Conservation (phyloP, 306 rosid genomes). For the Dryas drummondii region DNA sequence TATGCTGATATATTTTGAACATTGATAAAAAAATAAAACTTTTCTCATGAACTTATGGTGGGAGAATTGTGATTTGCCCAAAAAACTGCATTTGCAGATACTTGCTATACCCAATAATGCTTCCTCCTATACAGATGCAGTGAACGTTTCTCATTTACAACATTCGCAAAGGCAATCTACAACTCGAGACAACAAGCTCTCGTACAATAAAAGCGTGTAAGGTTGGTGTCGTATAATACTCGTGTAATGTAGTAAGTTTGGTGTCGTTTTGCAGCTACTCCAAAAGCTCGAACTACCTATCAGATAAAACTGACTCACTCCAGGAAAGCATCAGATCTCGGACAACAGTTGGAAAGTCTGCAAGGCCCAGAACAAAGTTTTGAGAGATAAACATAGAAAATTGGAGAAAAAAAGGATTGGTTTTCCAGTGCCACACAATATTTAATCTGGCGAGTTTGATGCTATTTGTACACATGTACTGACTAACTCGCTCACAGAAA, state of each 20-base stretch:
- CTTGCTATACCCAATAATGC: constrained; percentile 9
- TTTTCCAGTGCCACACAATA: too few species aligned
- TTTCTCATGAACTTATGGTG: too few species aligned
- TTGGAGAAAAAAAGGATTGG: background rate
- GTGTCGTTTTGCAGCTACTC: constrained; percentile 31
- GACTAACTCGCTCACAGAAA: background rate
- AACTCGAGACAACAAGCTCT: constrained; percentile 25
- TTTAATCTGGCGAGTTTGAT: too few species aligned
- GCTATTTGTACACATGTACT: too few species aligned
- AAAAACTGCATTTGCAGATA: constrained; percentile 12
- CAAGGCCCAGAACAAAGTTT: constrained; percentile 1
- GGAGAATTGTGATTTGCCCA: background rate
- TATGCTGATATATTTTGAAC: too few species aligned
- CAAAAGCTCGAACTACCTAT: constrained; percentile 49
- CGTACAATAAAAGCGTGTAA: constrained; percentile 11
- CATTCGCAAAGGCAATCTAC: constrained; percentile 24
- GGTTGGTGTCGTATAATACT: constrained; percentile 31
- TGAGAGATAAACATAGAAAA: constrained; percentile 14
- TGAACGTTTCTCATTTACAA: constrained; percentile 24
- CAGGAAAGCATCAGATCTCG: constrained; percentile 89
- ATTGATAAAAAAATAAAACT: too few species aligned
- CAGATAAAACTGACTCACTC: constrained; percentile 71
- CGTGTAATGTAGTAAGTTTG: constrained; percentile 11
- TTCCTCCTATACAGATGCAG: constrained; percentile 32
- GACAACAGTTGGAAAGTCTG: constrained; percentile 73